phyloP scores from a whole-genome alignment of 306 rosid genomes.

The Quercus robur region DNA sequence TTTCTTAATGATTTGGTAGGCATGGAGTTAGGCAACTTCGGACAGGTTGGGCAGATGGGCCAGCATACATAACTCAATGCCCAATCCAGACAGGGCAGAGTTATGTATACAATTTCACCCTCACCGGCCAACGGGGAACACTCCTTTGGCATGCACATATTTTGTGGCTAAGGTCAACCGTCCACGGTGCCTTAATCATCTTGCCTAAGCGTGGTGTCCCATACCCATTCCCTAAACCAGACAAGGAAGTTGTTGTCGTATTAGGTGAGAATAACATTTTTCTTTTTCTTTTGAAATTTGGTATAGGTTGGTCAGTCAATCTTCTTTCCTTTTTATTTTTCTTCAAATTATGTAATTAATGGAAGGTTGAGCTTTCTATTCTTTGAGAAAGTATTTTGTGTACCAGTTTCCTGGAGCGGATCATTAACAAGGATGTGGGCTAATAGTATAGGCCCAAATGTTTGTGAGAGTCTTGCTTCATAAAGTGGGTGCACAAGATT shows the following conservation, averaged over 20 bases:
- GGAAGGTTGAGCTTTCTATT: too few species aligned
- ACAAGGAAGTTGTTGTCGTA: slow-evolving; percentile 65
- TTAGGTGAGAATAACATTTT: slow-evolving; percentile 41
- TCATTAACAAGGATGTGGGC: too few species aligned
- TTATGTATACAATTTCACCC: slow-evolving; percentile 73
- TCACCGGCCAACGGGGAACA: slow-evolving; percentile 91
- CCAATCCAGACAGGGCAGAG: slow-evolving; percentile 71
- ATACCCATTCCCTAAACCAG: slow-evolving; percentile 80
- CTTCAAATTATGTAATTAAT: too few species aligned
- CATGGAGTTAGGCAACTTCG: slow-evolving; percentile 76
- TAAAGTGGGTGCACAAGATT: too few species aligned
- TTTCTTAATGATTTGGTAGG: slow-evolving; percentile 34
- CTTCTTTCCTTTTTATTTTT: too few species aligned
- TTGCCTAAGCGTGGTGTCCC: slow-evolving; percentile 87
- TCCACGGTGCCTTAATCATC: slow-evolving; percentile 79
- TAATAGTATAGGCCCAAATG: too few species aligned
- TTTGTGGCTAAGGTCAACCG: slow-evolving; percentile 81
- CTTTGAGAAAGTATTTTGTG: too few species aligned
- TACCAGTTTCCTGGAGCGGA: too few species aligned
- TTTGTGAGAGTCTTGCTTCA: too few species aligned
- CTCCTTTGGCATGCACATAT: slow-evolving; percentile 91
- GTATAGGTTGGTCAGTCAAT: too few species aligned
- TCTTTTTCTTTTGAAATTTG: too few species aligned
- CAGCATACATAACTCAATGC: slow-evolving; percentile 81
- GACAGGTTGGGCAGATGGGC: slow-evolving; percentile 96